Evolutionary conservation across 768 basidiomycete species (phyloP).

Genomic region (Kwoniella sp.): DNA sequence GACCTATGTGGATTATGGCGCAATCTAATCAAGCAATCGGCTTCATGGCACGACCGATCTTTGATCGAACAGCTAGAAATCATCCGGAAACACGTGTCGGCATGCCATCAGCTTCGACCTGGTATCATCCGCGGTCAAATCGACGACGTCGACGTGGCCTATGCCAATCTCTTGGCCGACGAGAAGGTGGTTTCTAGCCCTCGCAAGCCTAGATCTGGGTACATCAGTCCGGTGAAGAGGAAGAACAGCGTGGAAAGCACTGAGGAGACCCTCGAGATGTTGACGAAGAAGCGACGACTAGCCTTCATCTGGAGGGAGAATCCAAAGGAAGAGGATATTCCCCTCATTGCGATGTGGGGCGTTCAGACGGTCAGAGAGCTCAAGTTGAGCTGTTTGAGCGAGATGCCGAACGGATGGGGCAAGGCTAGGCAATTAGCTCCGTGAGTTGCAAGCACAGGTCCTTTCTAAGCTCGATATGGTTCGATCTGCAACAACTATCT

Average conservation of each 20-base stretch:
- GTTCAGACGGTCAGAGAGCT: constrained; percentile 16
- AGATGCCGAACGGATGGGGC: background rate
- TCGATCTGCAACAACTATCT: too few species aligned
- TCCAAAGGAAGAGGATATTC: constrained; percentile 12
- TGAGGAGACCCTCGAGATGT: constrained; percentile 12
- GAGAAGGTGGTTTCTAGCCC: background rate
- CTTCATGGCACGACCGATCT: background rate
- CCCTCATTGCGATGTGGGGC: constrained; percentile 12
- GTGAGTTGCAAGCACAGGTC: constrained; percentile 16
- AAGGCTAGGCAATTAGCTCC: constrained; percentile 4
- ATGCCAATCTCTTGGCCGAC: constrained; percentile 3
- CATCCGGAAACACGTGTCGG: constrained; percentile 29
- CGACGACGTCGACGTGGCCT: constrained; percentile 1
- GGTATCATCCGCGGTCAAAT: constrained; percentile 5
- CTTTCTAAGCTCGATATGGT: too few species aligned
- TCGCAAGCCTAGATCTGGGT: constrained; percentile 1
- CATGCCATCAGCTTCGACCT: constrained; percentile 24
- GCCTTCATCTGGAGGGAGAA: constrained; percentile 30
- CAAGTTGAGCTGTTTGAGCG: constrained; percentile 35
- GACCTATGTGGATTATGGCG: constrained; percentile 3
- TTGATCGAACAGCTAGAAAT: constrained; percentile 8
- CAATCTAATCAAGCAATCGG: background rate
- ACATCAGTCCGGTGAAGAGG: constrained; percentile 4
- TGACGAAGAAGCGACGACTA: constrained; percentile 29
- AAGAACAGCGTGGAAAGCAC: constrained; percentile 6